Evolutionary conservation across 257 asterid species (phyloP).

Genomic region (Solanum bukasovii): DNA sequence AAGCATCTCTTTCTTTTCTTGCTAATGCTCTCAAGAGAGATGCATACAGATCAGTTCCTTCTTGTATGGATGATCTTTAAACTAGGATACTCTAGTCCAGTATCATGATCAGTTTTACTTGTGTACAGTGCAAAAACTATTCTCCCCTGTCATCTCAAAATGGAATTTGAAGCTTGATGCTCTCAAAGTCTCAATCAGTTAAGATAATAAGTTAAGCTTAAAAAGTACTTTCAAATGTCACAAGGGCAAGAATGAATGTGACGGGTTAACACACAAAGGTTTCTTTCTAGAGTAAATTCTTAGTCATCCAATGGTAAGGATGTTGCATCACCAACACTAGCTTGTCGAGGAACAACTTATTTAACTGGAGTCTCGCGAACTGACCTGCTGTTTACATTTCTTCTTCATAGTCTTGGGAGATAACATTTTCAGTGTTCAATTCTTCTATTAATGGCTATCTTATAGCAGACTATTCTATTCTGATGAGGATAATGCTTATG

Average conservation of each 20-base stretch:
- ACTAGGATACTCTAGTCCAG: neutral
- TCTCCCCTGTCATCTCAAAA: neutral
- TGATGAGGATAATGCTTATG: slow-evolving; percentile 25
- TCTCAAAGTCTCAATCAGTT: neutral
- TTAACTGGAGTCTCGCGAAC: neutral
- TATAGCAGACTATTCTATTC: slow-evolving; percentile 6
- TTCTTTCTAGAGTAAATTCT: neutral
- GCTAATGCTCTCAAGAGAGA: neutral
- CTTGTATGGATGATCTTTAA: neutral
- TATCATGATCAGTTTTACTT: neutral
- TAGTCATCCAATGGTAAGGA: neutral
- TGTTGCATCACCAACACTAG: neutral
- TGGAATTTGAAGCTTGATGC: neutral
- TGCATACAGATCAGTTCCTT: neutral
- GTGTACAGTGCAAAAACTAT: neutral
- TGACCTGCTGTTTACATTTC: neutral
- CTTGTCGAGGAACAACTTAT: neutral
- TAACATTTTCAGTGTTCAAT: neutral
- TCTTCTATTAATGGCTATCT: neutral
- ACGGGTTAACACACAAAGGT: neutral
- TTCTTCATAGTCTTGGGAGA: neutral
- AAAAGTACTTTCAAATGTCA: neutral
- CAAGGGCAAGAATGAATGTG: neutral
- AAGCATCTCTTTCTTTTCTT: neutral
- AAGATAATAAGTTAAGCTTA: neutral